phyloP scores from a whole-genome alignment of 1,284 basidiomycete species.

The Malassezia yamatoensis region DNA sequence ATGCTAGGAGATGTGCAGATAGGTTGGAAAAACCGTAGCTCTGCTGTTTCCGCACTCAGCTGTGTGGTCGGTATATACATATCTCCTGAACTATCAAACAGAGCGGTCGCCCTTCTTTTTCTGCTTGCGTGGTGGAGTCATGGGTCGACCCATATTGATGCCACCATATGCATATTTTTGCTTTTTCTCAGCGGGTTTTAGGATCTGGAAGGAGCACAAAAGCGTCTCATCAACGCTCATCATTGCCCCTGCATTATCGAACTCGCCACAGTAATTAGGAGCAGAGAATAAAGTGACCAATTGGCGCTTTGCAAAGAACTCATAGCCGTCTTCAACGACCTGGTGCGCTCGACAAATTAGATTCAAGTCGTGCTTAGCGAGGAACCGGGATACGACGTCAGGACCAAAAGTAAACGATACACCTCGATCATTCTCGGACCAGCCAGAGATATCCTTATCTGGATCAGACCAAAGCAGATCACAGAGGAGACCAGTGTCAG shows the following conservation, averaged over 20 bases:
- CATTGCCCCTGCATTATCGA: slow-evolving; percentile 98
- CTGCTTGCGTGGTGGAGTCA: slow-evolving; percentile 54
- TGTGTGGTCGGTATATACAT: slow-evolving; percentile 19
- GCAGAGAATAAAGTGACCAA: slow-evolving; percentile 94
- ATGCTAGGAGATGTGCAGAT: background rate
- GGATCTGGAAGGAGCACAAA: slow-evolving; percentile 85
- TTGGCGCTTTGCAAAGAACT: slow-evolving; percentile 96
- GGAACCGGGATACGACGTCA: slow-evolving; percentile 90
- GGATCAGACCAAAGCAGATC: slow-evolving; percentile 98
- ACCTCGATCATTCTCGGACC: slow-evolving; percentile 98
- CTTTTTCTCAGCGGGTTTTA: slow-evolving; percentile 99
- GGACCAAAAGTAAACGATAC: slow-evolving; percentile 98
- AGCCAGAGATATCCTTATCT: slow-evolving; percentile 97
- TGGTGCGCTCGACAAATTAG: slow-evolving; percentile 96
- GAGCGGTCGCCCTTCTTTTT: slow-evolving; percentile 49
- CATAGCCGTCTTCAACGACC: slow-evolving; percentile 98
- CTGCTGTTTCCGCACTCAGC: background rate
- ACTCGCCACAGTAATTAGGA: slow-evolving; percentile 95
- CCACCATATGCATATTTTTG: slow-evolving; percentile 58
- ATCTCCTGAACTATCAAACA: slow-evolving; percentile 1
- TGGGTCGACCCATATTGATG: slow-evolving; percentile 51
- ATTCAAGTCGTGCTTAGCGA: slow-evolving; percentile 98
- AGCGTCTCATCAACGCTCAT: slow-evolving; percentile 99
- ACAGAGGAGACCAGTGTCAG: slow-evolving; percentile 93
- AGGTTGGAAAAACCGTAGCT: background rate